Evolutionary conservation across 164 flowering plant genomes (phyloP).

Genomic region (Magnolia changhungtana): DNA sequence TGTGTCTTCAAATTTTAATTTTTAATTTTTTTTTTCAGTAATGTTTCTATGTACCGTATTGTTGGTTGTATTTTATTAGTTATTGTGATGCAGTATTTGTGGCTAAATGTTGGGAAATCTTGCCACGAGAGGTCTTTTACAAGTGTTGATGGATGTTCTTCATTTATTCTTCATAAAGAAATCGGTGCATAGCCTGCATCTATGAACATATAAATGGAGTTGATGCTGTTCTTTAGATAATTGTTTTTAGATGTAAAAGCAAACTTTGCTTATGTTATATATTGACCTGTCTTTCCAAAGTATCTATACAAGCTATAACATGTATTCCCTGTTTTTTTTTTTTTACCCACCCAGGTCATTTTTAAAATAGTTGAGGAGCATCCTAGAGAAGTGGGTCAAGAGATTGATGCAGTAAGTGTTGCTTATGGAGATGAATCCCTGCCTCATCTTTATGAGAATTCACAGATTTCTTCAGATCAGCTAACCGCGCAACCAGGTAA

Average conservation of each 20-base stretch:
- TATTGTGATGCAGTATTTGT: background rate
- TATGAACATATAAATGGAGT: background rate
- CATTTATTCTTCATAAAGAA: background rate
- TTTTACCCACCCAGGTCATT: conserved; percentile 49
- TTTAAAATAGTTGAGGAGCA: conserved; percentile 87
- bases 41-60: background rate
- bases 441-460: conserved; percentile 86
- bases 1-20: too few species aligned
- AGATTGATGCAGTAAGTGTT: conserved; percentile 71
- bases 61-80: background rate
- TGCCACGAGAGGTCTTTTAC: background rate
- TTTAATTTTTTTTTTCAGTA: background rate
- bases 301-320: background rate
- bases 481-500: conserved; percentile 75
- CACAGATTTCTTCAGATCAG: conserved; percentile 82
- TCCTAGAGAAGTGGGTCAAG: conserved; percentile 81
- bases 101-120: background rate
- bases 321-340: background rate
- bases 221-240: background rate
- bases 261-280: background rate
- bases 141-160: background rate
- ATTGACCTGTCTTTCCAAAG: background rate
- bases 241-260: background rate
- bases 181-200: background rate
- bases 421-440: conserved; percentile 91